Base-by-base conservation (phyloP, 257 asterid genomes). In the Linderniella brevidens region DNA sequence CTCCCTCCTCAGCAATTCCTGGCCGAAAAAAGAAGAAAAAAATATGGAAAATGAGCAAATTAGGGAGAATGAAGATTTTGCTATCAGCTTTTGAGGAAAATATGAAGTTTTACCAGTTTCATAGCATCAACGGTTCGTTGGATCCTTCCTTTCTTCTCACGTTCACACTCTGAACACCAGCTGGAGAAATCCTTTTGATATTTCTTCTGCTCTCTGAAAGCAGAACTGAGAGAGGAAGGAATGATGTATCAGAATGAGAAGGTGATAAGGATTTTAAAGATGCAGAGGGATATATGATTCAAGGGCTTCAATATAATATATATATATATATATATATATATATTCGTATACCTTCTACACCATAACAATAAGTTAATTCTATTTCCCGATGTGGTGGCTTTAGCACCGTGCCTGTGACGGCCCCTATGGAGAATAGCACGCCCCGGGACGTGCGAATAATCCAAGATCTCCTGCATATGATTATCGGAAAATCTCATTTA, bases 381-480 rank as follows among this genome's bases (percentile, higher is more conserved):
- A 46, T 78, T 72, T 49, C 98, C 98, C 19, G 86, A 55, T 57
- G 86, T 84, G 46, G 93, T 88, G 51, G 95, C 93, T 68, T 95
- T 81, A 55, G 95, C 98, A 59, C 98, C 98, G 68, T 84, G 98
- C 64, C 98, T 73, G 68, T 84, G 95, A 58, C 98, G 88, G 53
- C 98, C 98, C 54, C 87, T 80, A 52, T 88, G 93, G 67, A 88
- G 98, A 68, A 88, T 66, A 16, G 94, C 98, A 35, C 73, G 77
- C 37, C 98, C 98, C 8, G 93, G 76, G 35, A 56, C 68, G 60
- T 88, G 98, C 12, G 79, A 37, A 60, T 78, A 78, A 57, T 88
- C 95, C 36, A 76, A 76, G 58, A 66, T 58, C 73, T 88, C 98
- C 98, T 88, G 64, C 64, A 67, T 61, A 54, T 44, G 52, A 40